Evolutionary conservation across 2,329 filamentous ascomycete species (phyloP).

Genomic region (Trichoderma atrobrunneum): DNA sequence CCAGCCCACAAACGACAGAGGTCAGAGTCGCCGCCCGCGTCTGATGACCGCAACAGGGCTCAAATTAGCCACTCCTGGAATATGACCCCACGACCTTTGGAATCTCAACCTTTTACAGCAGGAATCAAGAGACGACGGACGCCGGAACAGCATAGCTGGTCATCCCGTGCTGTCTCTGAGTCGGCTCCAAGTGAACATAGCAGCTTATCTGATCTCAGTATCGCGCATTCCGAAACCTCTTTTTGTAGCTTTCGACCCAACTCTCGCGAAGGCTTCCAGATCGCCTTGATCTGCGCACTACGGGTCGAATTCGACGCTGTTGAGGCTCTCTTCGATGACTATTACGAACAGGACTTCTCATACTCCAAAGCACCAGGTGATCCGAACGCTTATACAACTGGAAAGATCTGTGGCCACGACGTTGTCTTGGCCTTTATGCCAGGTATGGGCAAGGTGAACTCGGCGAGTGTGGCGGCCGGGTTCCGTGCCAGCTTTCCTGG

Average conservation of each 20-base stretch:
- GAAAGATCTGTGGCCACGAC: constrained; percentile 22
- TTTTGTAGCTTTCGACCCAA: background rate
- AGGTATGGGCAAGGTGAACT: constrained; percentile 24
- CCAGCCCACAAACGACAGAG: constrained; percentile 3
- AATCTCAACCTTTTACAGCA: background rate
- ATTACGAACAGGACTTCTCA: constrained; percentile 20
- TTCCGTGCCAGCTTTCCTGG: constrained; percentile 22
- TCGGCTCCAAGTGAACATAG: background rate
- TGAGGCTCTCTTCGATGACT: constrained; percentile 22
- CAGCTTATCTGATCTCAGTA: background rate
- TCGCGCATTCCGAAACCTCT: background rate
- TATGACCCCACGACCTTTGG: background rate
- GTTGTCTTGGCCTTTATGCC: constrained; percentile 27
- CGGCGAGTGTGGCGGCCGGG: constrained; percentile 10
- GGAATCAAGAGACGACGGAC: background rate
- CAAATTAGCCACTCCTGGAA: background rate
- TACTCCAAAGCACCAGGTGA: constrained; percentile 30
- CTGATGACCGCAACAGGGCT: background rate
- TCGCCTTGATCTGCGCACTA: constrained; percentile 26
- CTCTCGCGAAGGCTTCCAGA: constrained; percentile 17
- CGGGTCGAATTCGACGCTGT: constrained; percentile 24
- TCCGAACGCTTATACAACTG: constrained; percentile 30
- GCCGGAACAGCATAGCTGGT: background rate
- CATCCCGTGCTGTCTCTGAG: background rate
- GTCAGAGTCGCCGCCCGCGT: constrained; percentile 13